Conservation (phyloP, 495 filamentous ascomycete genomes). For the Penicillium verhagenii region DNA sequence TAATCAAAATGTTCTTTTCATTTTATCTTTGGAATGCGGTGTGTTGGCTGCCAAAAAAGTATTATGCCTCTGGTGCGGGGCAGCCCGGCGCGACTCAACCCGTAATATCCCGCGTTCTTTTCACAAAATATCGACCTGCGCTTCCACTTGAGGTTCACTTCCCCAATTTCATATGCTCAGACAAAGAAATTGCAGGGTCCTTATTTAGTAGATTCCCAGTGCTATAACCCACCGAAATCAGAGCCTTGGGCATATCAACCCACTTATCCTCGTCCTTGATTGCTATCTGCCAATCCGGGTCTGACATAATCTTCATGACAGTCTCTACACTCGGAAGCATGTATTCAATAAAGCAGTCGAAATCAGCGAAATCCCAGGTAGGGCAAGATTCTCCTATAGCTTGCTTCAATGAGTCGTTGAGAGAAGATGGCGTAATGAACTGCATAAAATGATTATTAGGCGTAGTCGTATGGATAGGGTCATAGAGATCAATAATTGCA, state of each 20-base stretch:
- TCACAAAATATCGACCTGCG: background rate
- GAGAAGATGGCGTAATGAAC: slow-evolving; percentile 28
- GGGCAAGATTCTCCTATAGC: slow-evolving; percentile 13
- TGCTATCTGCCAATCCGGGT: slow-evolving; percentile 28
- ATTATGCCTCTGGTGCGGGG: background rate
- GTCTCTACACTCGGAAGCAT: slow-evolving; percentile 13
- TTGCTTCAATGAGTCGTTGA: slow-evolving; percentile 22
- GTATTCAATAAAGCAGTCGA: slow-evolving; percentile 35
- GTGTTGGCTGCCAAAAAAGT: background rate
- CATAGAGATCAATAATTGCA: slow-evolving; percentile 3
- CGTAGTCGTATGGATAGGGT: background rate
- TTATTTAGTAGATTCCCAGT: slow-evolving; percentile 19
- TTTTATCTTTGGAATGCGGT: background rate
- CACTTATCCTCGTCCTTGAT: slow-evolving; percentile 29
- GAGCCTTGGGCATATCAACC: slow-evolving; percentile 25
- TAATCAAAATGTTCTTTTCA: background rate
- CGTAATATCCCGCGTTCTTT: background rate
- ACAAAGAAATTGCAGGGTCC: background rate
- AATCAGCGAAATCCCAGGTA: slow-evolving; percentile 30
- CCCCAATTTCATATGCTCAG: background rate
- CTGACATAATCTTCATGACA: slow-evolving; percentile 22
- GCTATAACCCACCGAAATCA: slow-evolving; percentile 23
- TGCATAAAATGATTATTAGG: slow-evolving; percentile 3
- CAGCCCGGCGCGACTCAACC: background rate
- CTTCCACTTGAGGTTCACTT: background rate